Evolutionary conservation across 169 alveolate species (phyloP).

Genomic region (Perkinsus olseni): DNA sequence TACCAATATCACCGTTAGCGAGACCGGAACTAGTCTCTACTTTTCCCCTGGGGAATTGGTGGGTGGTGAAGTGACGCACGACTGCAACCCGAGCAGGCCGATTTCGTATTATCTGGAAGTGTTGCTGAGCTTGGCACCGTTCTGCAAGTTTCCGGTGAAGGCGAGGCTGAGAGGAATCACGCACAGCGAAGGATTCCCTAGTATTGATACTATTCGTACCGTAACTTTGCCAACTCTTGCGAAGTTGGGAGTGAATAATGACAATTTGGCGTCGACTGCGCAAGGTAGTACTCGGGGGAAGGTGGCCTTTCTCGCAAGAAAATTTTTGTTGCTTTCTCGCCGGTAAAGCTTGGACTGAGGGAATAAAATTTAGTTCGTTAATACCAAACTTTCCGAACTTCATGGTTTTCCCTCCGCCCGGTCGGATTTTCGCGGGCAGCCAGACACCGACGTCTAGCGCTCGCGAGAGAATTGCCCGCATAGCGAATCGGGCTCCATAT

Average conservation of each 20-base stretch:
- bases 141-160: conserved; percentile 50
- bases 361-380: conserved; percentile 45
- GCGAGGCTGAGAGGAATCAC: conserved; percentile 53
- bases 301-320: conserved; percentile 34
- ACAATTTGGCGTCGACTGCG: not conserved
- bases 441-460: too few relatives aligned
- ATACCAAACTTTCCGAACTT: too few relatives aligned
- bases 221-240: conserved; percentile 41
- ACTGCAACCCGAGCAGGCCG: conserved; percentile 50
- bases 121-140: conserved; percentile 42
- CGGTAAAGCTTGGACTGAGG: conserved; percentile 31
- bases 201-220: conserved; percentile 32
- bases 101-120: conserved; percentile 59
- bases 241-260: conserved; percentile 17
- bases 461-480: too few relatives aligned
- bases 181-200: conserved; percentile 41
- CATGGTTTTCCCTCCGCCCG: too few relatives aligned
- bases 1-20: conserved; percentile 48
- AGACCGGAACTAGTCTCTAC: conserved; percentile 63
- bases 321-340: too few relatives aligned
- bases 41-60: conserved; percentile 68
- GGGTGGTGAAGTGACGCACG: conserved; percentile 54
- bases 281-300: not conserved
- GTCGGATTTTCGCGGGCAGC: too few relatives aligned
- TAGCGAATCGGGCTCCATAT: too few relatives aligned